A percentile compares a stretch with the other conserved stretches of the same genome.
phyloP scores from a whole-genome alignment of 2,329 filamentous ascomycete genomes.

The Lachnellula suecica region DNA sequence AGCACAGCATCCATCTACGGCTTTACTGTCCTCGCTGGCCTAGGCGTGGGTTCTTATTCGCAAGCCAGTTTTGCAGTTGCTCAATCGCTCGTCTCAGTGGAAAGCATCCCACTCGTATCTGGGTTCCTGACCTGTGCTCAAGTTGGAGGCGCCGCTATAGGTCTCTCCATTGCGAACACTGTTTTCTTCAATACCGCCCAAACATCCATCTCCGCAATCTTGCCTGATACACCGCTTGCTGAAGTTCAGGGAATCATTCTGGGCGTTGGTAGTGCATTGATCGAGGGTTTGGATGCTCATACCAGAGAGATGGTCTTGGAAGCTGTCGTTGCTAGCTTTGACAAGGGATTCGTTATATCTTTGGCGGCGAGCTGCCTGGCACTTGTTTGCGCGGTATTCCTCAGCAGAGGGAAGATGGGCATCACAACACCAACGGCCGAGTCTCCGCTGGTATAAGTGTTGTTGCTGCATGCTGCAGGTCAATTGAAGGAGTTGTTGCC shows the following conservation, averaged over 20 bases:
- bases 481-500: background rate
- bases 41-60: background rate
- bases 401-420: background rate
- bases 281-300: background rate
- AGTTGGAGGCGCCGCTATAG: background rate
- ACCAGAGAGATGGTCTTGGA: background rate
- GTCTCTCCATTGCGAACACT: background rate
- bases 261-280: background rate
- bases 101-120: background rate
- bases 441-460: background rate
- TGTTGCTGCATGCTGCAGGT: background rate
- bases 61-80: background rate
- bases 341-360: background rate
- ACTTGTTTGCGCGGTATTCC: background rate
- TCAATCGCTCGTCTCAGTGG: conserved; percentile 26
- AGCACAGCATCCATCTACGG: background rate
- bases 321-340: background rate
- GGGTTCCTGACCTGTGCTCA: background rate
- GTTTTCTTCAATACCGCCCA: background rate
- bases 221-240: background rate
- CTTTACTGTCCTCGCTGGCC: background rate
- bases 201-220: background rate
- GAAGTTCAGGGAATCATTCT: background rate
- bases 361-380: background rate
- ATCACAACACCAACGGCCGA: background rate